Base-by-base conservation (phyloP, 2,329 filamentous ascomycete genomes). In the Cadophora malorum region DNA sequence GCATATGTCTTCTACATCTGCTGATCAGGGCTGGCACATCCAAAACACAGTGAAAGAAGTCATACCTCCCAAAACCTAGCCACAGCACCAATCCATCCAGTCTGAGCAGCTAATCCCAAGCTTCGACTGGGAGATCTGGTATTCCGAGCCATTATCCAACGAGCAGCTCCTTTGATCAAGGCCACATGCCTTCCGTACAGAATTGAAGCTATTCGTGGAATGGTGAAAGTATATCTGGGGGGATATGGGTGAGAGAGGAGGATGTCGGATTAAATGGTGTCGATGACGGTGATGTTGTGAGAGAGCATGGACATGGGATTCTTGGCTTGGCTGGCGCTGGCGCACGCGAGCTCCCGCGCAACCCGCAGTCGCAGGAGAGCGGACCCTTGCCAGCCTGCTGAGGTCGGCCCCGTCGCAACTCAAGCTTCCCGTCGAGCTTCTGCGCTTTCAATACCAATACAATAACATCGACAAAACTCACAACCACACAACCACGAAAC, bases 1-100 rank as follows among this genome's bases (percentile, higher is more conserved):
- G 92, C 92, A 82, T 97, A 96, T 1, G 92, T 94, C 78, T 89
- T 90, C 87, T 93, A 75, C 74, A 64, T 73, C 4, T 31, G 67
- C 21, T 0, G 35, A 33, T 75, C 21, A 73, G 68, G 45, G 35
- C 8, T 19, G 7, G 19, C 6, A 31, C 3, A 28, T n/a, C 16
- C n/a, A 21, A 38, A 6, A 50, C 16, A 5, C 60, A 61, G 41
- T 41, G 2, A 2, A 19, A 21, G 9, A 28, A 12, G 12, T 64
- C 64, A 45, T 70, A 74, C 76, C 72, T 76, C 71, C 76, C 76
- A 78, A 66, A 78, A 78, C 47, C 77, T 73, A 25, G 76, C 77
- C 58, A 78, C 59, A 38, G 73, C 75, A 19, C 72, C 76, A 68
- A 78, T 72, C 71, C 72, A 76, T 1, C 76, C 76, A 1, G 70